Evolutionary conservation across 75 land plant species (phyloP).

Genomic region (Selaginella tamariscina): DNA sequence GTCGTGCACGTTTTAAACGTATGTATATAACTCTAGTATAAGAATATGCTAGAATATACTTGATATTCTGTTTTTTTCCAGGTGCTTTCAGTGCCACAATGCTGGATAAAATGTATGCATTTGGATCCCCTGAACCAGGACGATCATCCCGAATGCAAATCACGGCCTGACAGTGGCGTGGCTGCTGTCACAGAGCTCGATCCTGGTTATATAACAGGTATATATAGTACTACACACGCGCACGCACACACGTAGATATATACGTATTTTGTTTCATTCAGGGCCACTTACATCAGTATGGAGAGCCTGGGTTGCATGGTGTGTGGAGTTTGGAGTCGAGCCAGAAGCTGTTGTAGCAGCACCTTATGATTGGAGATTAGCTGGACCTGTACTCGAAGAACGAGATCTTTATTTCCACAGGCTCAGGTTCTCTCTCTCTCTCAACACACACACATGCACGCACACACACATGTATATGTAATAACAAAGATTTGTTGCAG

Average conservation of each 20-base stretch:
- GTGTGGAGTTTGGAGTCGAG: slow-evolving; percentile 94
- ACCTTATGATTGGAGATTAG: slow-evolving; percentile 96
- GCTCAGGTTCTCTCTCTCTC: no score
- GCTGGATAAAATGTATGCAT: slow-evolving; percentile 95
- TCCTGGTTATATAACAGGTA: slow-evolving; percentile 97
- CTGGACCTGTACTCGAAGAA: slow-evolving; percentile 76
- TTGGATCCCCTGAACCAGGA: slow-evolving; percentile 88
- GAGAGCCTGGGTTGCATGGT: slow-evolving; percentile 97
- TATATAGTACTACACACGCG: no score
- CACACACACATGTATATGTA: no score
- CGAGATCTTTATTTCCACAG: no score
- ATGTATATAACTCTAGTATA: no score
- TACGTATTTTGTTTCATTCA: slow-evolving; percentile 21
- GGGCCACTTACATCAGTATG: slow-evolving; percentile 96
- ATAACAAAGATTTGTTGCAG: slow-evolving; percentile 44
- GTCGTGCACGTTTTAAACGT: no score
- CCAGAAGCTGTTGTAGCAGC: slow-evolving; percentile 90
- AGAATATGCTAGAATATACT: no score
- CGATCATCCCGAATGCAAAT: slow-evolving; percentile 95
- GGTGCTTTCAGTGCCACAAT: slow-evolving; percentile 87
- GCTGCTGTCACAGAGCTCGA: slow-evolving; percentile 97
- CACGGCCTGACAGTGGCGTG: slow-evolving; percentile 87
- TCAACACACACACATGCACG: background rate
- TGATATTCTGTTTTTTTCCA: no score
- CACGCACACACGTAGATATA: background rate